These are phyloP conservation scores for Ophiostoma triangulosporum DNA, from an alignment of 2,329 filamentous ascomycete genomes.

Conservation along the genomic window DNA sequence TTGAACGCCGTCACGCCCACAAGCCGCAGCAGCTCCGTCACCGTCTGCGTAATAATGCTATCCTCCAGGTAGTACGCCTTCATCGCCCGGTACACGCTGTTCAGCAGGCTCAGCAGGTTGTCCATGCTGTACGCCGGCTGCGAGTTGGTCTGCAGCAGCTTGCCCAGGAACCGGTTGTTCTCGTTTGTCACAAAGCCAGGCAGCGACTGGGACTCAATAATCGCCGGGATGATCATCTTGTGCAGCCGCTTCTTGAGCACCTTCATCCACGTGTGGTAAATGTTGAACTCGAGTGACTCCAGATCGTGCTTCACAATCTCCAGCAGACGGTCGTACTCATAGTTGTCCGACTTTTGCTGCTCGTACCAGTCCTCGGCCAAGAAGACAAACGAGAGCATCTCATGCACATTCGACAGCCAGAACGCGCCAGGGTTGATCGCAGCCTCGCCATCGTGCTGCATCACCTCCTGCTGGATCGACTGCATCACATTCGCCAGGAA, in stretches of 20 bases:
- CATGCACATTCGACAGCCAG: constrained; percentile 98
- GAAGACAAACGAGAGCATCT: constrained; percentile 99
- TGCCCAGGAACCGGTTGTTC: constrained; percentile 94
- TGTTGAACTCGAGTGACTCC: constrained; percentile 98
- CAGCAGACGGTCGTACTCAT: constrained; percentile 91
- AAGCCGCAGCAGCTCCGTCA: constrained; percentile 82
- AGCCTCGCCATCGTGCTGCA: constrained; percentile 96
- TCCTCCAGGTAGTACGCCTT: constrained; percentile 97
- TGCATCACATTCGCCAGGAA: constrained; percentile 99
- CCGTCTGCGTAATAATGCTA: constrained; percentile 85
- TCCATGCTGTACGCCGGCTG: constrained; percentile 98
- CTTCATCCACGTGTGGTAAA: constrained; percentile 99
- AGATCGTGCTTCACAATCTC: constrained; percentile 99
- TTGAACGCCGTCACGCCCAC: constrained; percentile 98
- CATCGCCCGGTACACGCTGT: constrained; percentile 97
- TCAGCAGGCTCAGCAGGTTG: constrained; percentile 85
- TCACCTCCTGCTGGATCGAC: constrained; percentile 97
- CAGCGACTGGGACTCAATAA: constrained; percentile 96
- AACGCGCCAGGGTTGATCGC: constrained; percentile 95
- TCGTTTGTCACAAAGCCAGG: constrained; percentile 98
- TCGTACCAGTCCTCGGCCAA: constrained; percentile 99
- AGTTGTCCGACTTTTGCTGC: constrained; percentile 97
- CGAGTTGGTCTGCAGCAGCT: constrained; percentile 82
- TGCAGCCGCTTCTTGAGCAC: constrained; percentile 97
- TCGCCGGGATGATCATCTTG: constrained; percentile 99